Conservation (phyloP, 2,329 filamentous ascomycete species). For the Mycosphaerella sp. region DNA sequence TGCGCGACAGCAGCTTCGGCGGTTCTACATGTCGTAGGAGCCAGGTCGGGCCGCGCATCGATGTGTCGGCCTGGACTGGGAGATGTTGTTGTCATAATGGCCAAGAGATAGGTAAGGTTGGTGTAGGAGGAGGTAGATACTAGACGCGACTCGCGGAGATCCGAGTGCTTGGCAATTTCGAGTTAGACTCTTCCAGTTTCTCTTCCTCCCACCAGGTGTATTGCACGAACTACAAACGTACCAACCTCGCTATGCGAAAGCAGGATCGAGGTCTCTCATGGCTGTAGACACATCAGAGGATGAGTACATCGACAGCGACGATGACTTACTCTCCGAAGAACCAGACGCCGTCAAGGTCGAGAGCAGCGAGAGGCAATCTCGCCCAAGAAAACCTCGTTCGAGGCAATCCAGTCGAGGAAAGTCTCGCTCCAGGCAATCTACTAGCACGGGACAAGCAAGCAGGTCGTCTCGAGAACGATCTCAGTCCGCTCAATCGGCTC, state of each 20-base stretch:
- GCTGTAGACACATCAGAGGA: conserved; percentile 1
- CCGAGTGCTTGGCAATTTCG: neutral
- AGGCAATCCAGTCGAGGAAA: conserved; percentile 9
- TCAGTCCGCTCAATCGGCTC: conserved; percentile 6
- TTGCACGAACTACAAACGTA: neutral
- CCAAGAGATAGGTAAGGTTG: neutral
- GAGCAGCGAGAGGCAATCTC: conserved; percentile 2
- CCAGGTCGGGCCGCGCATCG: neutral
- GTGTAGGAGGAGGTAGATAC: no score
- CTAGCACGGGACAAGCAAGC: conserved; percentile 8
- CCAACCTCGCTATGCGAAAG: neutral
- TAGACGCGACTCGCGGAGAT: no score
- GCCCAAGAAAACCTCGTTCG: conserved; percentile 1
- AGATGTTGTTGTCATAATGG: neutral
- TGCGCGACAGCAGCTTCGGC: neutral
- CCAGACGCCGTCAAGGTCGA: conserved; percentile 3
- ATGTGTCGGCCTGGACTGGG: neutral
- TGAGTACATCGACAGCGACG: conserved; percentile 8
- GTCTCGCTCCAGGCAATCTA: conserved; percentile 5
- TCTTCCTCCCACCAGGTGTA: neutral
- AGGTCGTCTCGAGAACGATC: conserved; percentile 6
- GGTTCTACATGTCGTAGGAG: neutral
- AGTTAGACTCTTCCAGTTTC: neutral
- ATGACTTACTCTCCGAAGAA: conserved; percentile 5
- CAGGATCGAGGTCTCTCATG: neutral